Percentiles rank a stretch among this genome's conserved stretches.
These are phyloP conservation scores for Collybiopsis confluens DNA, from an alignment of 768 basidiomycete genomes.

Conservation along the genomic window DNA sequence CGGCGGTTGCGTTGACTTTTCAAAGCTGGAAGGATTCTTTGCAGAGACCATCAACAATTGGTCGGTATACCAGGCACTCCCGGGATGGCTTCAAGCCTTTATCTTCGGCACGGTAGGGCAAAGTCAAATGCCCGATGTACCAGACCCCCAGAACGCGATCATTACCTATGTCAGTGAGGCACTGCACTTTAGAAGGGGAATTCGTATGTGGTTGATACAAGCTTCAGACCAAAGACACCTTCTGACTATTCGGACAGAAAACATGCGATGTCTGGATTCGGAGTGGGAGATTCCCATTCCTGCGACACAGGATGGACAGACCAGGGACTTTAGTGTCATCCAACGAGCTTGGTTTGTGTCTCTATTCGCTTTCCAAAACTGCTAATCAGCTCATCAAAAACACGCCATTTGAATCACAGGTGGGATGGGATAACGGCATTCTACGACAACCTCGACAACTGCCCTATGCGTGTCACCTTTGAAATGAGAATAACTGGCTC, in stretches of 20 bases:
- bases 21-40: not conserved
- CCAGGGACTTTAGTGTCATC: conserved; percentile 14
- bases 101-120: not conserved
- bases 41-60: not conserved
- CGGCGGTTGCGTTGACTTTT: too few relatives aligned
- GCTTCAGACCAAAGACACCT: not conserved
- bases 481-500: conserved; percentile 23
- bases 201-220: not conserved
- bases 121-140: not conserved
- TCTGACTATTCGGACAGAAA: conserved; percentile 13
- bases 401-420: conserved; percentile 1
- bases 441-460: conserved; percentile 9
- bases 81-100: not conserved
- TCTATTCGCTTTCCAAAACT: not conserved
- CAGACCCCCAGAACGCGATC: not conserved
- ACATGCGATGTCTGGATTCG: conserved; percentile 19
- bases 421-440: conserved; percentile 5
- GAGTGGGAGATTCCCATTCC: conserved; percentile 23
- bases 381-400: not conserved
- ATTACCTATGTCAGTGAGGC: conserved; percentile 1
- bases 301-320: not conserved
- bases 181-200: conserved; percentile 2
- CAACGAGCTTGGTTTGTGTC: conserved; percentile 21
- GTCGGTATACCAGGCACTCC: not conserved
- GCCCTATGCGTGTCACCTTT: conserved; percentile 19